Evolutionary conservation across 306 rosid genomes (phyloP), one percentile per base, ranked within the genome.

Genomic region (Trichosanthes truncata): DNA sequence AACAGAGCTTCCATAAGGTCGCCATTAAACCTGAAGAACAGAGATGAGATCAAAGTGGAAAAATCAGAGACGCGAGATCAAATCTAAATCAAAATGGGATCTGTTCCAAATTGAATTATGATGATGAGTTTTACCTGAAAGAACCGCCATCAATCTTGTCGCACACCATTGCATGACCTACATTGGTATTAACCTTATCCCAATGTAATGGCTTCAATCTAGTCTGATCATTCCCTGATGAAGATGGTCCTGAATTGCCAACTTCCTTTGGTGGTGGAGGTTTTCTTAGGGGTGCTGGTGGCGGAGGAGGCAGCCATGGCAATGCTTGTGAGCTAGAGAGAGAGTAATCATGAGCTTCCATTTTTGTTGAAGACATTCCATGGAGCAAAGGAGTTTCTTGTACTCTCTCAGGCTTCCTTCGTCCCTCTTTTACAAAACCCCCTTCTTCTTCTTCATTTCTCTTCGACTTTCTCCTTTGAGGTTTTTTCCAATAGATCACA

Each of bases 141-240:
- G 96, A 90, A 26, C 96, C 97, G 63, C 88, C 96, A 73, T 87
- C 85, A 84, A 94, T 87, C 88, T 88, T 87, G 84, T 93, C 91
- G 96, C 96, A 93, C 62, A 91, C 97, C 67, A 91, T 88, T 55
- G 94, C 87, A 81, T 88, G 98, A 84, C 92, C 94, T 80, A 82
- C 94, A 79, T 83, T 89, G 6, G 97, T 92, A 45, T 66, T 82
- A 63, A 92, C 96, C 87, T 94, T 94, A 85, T 94, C 98, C 98
- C 98, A 92, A 66, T 90, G 97, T 69, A 94, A 84, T 48, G 96
- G 97, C 85, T 92, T 94, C 81, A 92, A 81, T 89, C 81, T 92
- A 45, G 51, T 41, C n/a, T 78, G 38, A 78, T 62, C 68, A 45
- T 62, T 46, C 23, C 59, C 43, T 49, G 43, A n/a, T 3, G 15